Evolutionary conservation across 495 filamentous ascomycete species (phyloP), one percentile per base, ranked within the genome.

Genomic region (Talaromyces wortmannii): DNA sequence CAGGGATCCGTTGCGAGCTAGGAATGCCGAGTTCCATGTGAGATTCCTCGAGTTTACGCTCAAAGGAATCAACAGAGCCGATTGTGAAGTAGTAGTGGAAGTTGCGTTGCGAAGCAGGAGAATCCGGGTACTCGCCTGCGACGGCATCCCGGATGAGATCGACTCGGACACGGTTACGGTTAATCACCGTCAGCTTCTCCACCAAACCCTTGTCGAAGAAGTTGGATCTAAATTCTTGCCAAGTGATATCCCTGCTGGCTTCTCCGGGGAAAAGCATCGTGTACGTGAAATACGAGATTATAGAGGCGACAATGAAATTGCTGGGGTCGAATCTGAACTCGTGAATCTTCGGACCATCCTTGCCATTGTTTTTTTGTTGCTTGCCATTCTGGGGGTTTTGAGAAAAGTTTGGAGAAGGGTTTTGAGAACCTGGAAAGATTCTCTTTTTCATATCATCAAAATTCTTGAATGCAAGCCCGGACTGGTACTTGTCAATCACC

Each of bases 161-260:
- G 50, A 97, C 91, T 44, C 84, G 82, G 45, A 97, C 94, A 29
- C 79, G 76, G 57, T 81, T 83, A 52, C 78, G 73, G 54, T 89
- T 87, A 57, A 94, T 74, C 45, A 95, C 85, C 0, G 87, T 87
- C 67, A 98, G 78, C 76, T 89, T 96, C 72, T 97, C 88, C 23
- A 98, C 95, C 47, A 98, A 79, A 43, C 94, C 94, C 73, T 92
- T 95, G 67, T 97, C 91, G 46, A 98, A 78, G 76, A 95, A 97
- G 42, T 90, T 92, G 58, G 83, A 88, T 45, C 86, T 78, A 68
- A 97, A 89, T 68, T 97, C 95, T 75, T 98, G 92, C 89, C 91
- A 98, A 44, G 94, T 97, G 56, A 98, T 96, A 61, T 97, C 92
- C 48, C 81, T 80, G 45, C 78, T 73, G 53, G 75, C 75, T 54